Evolutionary conservation across 2,329 filamentous ascomycete species (phyloP).

Genomic region (Curvularia verruculosa): DNA sequence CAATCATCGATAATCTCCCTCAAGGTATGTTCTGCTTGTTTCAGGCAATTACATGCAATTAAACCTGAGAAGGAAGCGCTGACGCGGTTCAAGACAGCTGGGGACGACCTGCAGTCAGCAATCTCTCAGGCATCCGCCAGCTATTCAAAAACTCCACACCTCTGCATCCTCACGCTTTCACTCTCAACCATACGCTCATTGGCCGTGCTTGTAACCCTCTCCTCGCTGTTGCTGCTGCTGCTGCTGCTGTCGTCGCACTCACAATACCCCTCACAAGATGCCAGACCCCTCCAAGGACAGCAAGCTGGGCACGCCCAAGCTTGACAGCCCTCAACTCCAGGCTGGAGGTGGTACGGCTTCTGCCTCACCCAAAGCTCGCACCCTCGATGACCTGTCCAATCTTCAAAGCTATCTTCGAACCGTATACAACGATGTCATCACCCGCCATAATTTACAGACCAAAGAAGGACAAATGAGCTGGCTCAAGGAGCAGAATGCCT

Average conservation of each 20-base stretch:
- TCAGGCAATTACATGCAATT: neutral
- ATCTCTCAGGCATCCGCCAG: conserved; percentile 1
- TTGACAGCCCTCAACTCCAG: conserved; percentile 45
- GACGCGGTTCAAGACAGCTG: conserved; percentile 26
- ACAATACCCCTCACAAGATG: conserved; percentile 14
- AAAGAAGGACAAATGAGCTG: conserved; percentile 41
- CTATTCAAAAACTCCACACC: conserved; percentile 1
- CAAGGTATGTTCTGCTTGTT: neutral
- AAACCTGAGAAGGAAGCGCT: conserved; percentile 3
- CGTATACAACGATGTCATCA: conserved; percentile 38
- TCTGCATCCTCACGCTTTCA: neutral
- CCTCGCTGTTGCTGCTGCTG: neutral
- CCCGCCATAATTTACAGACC: conserved; percentile 38
- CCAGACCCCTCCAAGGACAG: conserved; percentile 29
- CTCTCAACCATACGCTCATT: neutral
- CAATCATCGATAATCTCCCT: neutral
- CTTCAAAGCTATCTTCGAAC: conserved; percentile 38
- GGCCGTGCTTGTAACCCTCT: neutral
- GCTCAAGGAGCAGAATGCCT: conserved; percentile 42
- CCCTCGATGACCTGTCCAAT: conserved; percentile 39
- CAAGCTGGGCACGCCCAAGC: conserved; percentile 42
- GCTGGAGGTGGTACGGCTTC: conserved; percentile 47
- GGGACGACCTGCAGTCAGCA: conserved; percentile 11
- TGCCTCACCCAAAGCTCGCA: conserved; percentile 34
- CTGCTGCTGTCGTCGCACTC: neutral